Evolutionary conservation across 2,329 filamentous ascomycete species (phyloP).

Genomic region (Ophiosphaerella korrae): DNA sequence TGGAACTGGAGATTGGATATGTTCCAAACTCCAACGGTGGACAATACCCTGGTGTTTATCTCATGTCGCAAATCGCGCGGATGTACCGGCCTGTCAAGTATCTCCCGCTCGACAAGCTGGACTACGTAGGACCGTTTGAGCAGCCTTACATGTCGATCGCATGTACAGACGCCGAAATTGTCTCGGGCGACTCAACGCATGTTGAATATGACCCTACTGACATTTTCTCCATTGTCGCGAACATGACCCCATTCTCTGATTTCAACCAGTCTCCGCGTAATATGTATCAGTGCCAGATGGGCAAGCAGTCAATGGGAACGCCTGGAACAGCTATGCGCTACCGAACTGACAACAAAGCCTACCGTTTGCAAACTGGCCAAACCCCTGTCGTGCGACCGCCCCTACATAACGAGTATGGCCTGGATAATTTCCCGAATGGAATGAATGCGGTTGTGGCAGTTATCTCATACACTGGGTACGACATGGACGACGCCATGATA

Average conservation of each 20-base stretch:
- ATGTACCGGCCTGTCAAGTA: conserved; percentile 95
- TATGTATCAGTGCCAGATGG: conserved; percentile 83
- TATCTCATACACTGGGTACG: conserved; percentile 97
- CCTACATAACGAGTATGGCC: conserved; percentile 91
- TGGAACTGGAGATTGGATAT: conserved; percentile 88
- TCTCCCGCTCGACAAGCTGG: conserved; percentile 80
- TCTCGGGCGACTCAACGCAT: conserved; percentile 87
- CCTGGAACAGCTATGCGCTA: conserved; percentile 82
- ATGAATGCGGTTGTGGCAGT: conserved; percentile 95
- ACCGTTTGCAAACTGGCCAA: conserved; percentile 92
- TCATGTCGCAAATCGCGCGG: conserved; percentile 81
- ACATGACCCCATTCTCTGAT: conserved; percentile 98
- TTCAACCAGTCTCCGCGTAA: conserved; percentile 99
- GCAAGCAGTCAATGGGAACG: conserved; percentile 99
- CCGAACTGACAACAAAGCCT: conserved; percentile 96
- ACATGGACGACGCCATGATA: conserved; percentile 99
- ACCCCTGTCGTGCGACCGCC: conserved; percentile 91
- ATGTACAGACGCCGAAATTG: conserved; percentile 83
- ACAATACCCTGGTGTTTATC: conserved; percentile 95
- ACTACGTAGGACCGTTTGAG: conserved; percentile 90
- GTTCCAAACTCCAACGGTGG: conserved; percentile 86
- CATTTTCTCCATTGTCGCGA: conserved; percentile 95
- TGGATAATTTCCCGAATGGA: conserved; percentile 98
- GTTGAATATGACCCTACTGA: conserved; percentile 95
- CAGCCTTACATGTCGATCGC: conserved; percentile 99